Percentiles rank a stretch among this genome's conserved stretches.
phyloP scores from a whole-genome alignment of 2,329 filamentous ascomycete genomes.

The Colletotrichum endophyticum region DNA sequence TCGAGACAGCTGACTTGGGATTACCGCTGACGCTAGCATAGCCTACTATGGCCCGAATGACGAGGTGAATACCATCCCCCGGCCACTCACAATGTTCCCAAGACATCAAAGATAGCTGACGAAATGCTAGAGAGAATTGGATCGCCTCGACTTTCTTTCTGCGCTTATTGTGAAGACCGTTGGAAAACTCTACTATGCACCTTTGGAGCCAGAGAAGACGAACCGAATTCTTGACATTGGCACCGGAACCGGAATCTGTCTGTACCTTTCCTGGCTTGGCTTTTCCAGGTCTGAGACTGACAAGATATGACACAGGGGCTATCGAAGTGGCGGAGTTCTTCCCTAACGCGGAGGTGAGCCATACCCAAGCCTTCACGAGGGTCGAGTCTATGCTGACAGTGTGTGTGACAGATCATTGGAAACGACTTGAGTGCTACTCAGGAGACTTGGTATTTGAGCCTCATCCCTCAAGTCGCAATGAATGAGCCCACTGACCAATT shows the following conservation, averaged over 20 bases:
- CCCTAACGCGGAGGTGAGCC: background rate
- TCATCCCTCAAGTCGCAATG: background rate
- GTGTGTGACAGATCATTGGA: background rate
- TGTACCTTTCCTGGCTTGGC: constrained; percentile 35
- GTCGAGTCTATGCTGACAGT: background rate
- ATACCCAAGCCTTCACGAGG: background rate
- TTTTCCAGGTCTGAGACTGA: background rate
- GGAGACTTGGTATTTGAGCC: background rate
- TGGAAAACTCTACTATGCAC: background rate
- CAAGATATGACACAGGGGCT: background rate
- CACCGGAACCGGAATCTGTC: constrained; percentile 61
- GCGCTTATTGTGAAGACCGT: background rate
- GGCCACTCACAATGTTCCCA: background rate
- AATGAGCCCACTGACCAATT: background rate
- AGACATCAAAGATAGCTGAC: background rate
- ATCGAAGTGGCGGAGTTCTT: background rate
- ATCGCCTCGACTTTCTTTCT: background rate
- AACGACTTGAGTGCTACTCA: constrained; percentile 1
- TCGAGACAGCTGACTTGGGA: background rate
- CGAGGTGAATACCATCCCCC: constrained; percentile 17
- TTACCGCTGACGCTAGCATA: background rate
- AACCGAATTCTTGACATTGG: constrained; percentile 59
- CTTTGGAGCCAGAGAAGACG: background rate
- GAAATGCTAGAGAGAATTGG: background rate
- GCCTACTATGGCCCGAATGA: constrained; percentile 39